These are phyloP conservation scores for Septoria petroselini DNA, from an alignment of 2,329 filamentous ascomycete species.

Conservation along the genomic window DNA sequence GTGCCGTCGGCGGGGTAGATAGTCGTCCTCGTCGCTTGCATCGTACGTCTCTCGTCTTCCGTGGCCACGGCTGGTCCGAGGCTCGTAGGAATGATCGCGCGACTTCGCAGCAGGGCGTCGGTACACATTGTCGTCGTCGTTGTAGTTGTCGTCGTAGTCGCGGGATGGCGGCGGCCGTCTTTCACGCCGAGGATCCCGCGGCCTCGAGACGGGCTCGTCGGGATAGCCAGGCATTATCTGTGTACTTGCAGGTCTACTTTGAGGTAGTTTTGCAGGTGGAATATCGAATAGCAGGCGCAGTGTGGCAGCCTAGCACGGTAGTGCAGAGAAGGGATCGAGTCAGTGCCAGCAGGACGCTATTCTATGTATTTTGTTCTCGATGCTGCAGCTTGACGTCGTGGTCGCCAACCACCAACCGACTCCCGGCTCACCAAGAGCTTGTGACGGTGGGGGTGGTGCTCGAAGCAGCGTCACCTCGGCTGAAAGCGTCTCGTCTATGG, in stretches of 20 bases:
- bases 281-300: no score
- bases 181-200: conserved; percentile 19
- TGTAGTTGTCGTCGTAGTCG: conserved; percentile 24
- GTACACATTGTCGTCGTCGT: conserved; percentile 24
- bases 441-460: background rate
- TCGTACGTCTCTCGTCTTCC: conserved; percentile 29
- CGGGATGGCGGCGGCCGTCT: conserved; percentile 17
- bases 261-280: no score
- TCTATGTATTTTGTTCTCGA: conserved; percentile 5
- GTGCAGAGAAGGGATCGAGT: background rate
- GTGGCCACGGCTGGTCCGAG: conserved; percentile 15
- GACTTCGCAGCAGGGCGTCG: conserved; percentile 19
- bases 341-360: conserved; percentile 13
- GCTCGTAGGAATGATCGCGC: conserved; percentile 17
- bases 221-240: conserved; percentile 22
- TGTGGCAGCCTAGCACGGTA: background rate
- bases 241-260: no score
- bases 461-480: conserved; percentile 7
- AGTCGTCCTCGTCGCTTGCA: conserved; percentile 32
- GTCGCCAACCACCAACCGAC: conserved; percentile 1
- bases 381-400: conserved; percentile 18
- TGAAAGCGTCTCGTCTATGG: conserved; percentile 1
- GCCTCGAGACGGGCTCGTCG: conserved; percentile 19
- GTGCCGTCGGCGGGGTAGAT: conserved; percentile 19
- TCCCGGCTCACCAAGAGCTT: background rate